These are phyloP conservation scores for Phyllostachys edulis DNA, from an alignment of 176 grass and related monocot species.

Conservation along the genomic window DNA sequence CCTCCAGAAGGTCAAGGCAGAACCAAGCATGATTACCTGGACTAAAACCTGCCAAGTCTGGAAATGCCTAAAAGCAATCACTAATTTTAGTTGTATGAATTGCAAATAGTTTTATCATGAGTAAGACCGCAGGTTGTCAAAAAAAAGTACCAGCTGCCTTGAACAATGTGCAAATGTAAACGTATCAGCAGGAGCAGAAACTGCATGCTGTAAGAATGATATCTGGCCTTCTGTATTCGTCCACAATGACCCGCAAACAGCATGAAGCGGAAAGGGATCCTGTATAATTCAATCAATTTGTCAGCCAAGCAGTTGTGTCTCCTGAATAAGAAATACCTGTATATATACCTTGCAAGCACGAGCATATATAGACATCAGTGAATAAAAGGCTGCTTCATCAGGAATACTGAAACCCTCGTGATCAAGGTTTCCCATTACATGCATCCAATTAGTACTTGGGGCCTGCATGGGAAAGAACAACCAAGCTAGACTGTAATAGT, in stretches of 20 bases:
- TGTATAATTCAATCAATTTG: slow-evolving; percentile 39
- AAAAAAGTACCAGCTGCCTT: slow-evolving; percentile 45
- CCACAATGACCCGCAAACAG: slow-evolving; percentile 83
- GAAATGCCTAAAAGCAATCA: slow-evolving; percentile 47
- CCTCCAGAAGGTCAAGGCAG: slow-evolving; percentile 69
- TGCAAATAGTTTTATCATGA: neutral
- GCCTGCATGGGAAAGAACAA: slow-evolving; percentile 48
- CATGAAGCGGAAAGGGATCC: slow-evolving; percentile 85
- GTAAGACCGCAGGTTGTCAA: neutral
- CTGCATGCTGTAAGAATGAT: slow-evolving; percentile 74
- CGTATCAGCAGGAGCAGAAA: slow-evolving; percentile 48
- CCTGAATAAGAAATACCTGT: slow-evolving; percentile 12
- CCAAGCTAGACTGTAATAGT: slow-evolving; percentile 28
- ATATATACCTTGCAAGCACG: slow-evolving; percentile 62
- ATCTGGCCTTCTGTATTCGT: slow-evolving; percentile 78
- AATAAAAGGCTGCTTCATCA: slow-evolving; percentile 65
- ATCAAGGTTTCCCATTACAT: slow-evolving; percentile 79
- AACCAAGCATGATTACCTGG: slow-evolving; percentile 87
- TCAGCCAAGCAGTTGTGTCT: slow-evolving; percentile 25
- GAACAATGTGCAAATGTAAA: slow-evolving; percentile 78
- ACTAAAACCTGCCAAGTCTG: slow-evolving; percentile 53
- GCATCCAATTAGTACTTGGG: slow-evolving; percentile 66
- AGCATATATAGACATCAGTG: slow-evolving; percentile 67
- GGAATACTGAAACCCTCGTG: slow-evolving; percentile 80
- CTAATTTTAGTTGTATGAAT: slow-evolving; percentile 21